phyloP scores from a whole-genome alignment of 2,329 filamentous ascomycete genomes.

The Diplodia scrobiculata region DNA sequence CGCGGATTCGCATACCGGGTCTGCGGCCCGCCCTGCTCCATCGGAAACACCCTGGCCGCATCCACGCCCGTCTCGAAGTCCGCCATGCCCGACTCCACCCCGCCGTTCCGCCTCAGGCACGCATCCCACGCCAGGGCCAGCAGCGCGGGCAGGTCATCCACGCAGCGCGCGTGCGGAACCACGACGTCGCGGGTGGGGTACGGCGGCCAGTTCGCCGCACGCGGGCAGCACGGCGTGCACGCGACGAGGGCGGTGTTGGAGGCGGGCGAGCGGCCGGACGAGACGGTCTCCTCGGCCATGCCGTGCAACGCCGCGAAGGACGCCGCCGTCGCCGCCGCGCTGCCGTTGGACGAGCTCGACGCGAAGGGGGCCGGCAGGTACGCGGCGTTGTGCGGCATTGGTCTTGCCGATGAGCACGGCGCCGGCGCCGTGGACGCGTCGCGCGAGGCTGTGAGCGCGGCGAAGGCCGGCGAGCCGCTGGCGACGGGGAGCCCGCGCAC shows the following conservation, averaged over 20 bases:
- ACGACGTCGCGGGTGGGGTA: no score
- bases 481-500: constrained; percentile 58
- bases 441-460: constrained; percentile 49
- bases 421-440: constrained; percentile 57
- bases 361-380: constrained; percentile 51
- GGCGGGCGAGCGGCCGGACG: no score
- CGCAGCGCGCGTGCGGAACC: no score
- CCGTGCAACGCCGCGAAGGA: no score
- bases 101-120: no score
- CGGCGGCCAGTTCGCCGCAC: no score
- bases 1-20: constrained; percentile 37
- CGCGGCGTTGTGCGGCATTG: constrained; percentile 53
- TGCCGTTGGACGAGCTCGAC: constrained; percentile 60
- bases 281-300: no score
- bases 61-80: constrained; percentile 35
- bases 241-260: no score
- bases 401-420: constrained; percentile 55
- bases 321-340: constrained; percentile 34
- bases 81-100: constrained; percentile 31
- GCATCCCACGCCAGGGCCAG: no score
- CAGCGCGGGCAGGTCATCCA: neutral
- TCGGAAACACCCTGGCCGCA: constrained; percentile 34
- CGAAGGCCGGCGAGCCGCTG: constrained; percentile 57
- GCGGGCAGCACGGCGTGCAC: no score
- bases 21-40: constrained; percentile 33